These are phyloP conservation scores for Curvularia sp. DNA, from an alignment of 2,329 filamentous ascomycete genomes.

Conservation along the genomic window DNA sequence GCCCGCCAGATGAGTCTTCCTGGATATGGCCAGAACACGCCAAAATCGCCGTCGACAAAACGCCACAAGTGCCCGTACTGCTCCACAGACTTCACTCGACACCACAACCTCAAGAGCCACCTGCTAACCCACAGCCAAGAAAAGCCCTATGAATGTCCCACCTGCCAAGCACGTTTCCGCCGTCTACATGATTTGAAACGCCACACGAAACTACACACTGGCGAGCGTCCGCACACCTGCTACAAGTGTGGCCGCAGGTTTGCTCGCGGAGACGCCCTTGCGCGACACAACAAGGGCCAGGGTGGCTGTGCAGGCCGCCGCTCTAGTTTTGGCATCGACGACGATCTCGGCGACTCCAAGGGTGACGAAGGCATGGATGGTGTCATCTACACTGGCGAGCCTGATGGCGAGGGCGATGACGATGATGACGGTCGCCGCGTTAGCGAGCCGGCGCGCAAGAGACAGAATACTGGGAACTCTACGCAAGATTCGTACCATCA, in stretches of 20 bases:
- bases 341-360: conserved; percentile 64
- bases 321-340: conserved; percentile 82
- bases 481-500: conserved; percentile 68
- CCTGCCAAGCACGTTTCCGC: conserved; percentile 91
- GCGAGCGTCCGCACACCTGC: conserved; percentile 93
- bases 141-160: conserved; percentile 93
- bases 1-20: conserved; percentile 67
- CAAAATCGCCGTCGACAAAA: conserved; percentile 77
- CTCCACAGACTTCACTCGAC: conserved; percentile 93
- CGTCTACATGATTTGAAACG: conserved; percentile 94
- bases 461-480: conserved; percentile 66
- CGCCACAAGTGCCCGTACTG: conserved; percentile 98
- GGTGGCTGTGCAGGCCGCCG: conserved; percentile 93
- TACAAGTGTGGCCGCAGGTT: conserved; percentile 95
- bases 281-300: conserved; percentile 92
- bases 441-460: conserved; percentile 77
- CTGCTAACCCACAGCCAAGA: conserved; percentile 97
- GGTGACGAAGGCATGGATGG: conserved; percentile 69
- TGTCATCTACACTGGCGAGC: conserved; percentile 62
- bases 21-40: conserved; percentile 63
- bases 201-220: conserved; percentile 95
- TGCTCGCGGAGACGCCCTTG: conserved; percentile 91
- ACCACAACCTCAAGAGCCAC: conserved; percentile 97
- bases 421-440: conserved; percentile 60
- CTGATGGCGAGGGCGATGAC: conserved; percentile 68